Evolutionary conservation across 2,329 filamentous ascomycete genomes (phyloP).

Genomic region (Penicillium sclerotiorum): DNA sequence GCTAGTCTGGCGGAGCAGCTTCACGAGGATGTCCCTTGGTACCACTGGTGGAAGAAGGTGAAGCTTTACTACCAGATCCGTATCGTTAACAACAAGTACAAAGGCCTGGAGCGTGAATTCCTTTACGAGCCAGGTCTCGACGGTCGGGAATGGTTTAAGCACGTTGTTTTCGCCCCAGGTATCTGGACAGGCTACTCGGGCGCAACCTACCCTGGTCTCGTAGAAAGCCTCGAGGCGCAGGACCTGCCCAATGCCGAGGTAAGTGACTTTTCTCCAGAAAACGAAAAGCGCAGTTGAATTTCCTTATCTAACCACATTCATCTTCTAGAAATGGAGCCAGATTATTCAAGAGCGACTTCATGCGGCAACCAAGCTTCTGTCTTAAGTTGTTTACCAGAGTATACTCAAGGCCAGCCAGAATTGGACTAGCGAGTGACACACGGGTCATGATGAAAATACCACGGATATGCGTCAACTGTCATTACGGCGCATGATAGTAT

Average conservation of each 20-base stretch:
- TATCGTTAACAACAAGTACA: constrained; percentile 77
- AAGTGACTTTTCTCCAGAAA: constrained; percentile 30
- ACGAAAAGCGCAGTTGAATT: neutral
- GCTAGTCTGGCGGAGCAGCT: constrained; percentile 52
- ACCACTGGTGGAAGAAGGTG: constrained; percentile 71
- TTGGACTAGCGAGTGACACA: no score
- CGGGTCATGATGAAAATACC: no score
- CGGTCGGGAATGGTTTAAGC: constrained; percentile 85
- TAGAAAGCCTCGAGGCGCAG: constrained; percentile 61
- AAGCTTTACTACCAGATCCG: constrained; percentile 66
- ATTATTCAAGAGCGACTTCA: constrained; percentile 42
- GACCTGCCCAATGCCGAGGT: constrained; percentile 55
- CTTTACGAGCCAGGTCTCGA: constrained; percentile 76
- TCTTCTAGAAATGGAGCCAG: constrained; percentile 42
- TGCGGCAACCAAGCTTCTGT: constrained; percentile 34
- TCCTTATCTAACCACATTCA: constrained; percentile 10
- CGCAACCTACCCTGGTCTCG: constrained; percentile 66
- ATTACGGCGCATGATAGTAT: no score
- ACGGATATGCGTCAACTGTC: no score
- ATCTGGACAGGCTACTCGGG: constrained; percentile 90
- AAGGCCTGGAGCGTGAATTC: constrained; percentile 79
- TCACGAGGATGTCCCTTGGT: constrained; percentile 69
- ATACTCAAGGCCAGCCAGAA: neutral
- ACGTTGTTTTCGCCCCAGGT: constrained; percentile 89
- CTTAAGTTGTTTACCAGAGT: neutral